Evolutionary conservation across 225 moss, liverwort and hornwort genomes (phyloP), one percentile per base, ranked within the genome.

Genomic region (Antitrichia curtipendula): DNA sequence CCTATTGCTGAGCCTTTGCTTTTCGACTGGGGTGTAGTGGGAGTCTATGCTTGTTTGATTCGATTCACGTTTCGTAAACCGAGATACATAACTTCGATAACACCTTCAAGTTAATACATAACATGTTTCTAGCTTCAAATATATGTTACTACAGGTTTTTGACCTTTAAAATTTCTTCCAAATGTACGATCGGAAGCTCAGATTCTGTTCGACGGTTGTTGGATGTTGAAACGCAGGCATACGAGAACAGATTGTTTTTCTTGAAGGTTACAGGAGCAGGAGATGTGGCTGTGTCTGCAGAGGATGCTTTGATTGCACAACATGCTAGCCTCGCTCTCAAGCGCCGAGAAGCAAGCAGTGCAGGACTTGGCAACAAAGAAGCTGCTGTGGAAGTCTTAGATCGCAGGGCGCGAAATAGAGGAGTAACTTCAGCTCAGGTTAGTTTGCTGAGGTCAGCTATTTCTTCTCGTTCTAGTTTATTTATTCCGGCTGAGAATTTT

Each of bases 291-390:
- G 94, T 98, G 58, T 94, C 95, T 84, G 95, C 96, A 65, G 98
- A 98, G 92, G 98, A 96, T 89, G 97, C 98, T 87, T 85, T 95
- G 79, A 91, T 94, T 93, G 97, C 97, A 73, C 98, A 97, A 80
- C 95, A 97, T 86, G 94, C 94, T 78, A 95, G 93, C 80, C 92
- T 92, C 87, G 97, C 96, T 78, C 95, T 92, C 68, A 94, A 92
- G 94, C 96, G 98, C 68, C 90, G 94, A 56, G 92, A 83, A 88
- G 84, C 77, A 86, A 89, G 89, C 89, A 84, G 70, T 85, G 87
- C 87, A 80, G 91, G 90, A 59, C 79, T 75, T 38, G 88, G 89
- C 89, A 93, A 89, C 64, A 92, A 90, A 81, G 84, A 81, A 80
- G 91, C 84, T 76, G 78, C 63, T 66, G 90, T 74, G 40, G 93